Base-by-base conservation (phyloP, 441 rosid species). In the Croton laevigatus region DNA sequence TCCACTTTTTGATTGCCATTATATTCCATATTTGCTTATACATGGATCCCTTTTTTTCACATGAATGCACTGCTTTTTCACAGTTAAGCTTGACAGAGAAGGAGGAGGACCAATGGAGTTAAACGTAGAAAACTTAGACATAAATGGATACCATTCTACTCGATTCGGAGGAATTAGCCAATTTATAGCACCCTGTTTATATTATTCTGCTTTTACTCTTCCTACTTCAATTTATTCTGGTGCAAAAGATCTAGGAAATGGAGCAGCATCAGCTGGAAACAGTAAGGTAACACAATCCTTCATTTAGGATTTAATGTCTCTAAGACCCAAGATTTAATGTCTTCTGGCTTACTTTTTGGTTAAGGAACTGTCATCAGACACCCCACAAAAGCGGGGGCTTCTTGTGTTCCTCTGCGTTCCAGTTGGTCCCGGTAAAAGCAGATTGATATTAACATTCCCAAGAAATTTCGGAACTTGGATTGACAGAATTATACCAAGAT, bases 351-450 rank as follows among this genome's bases (percentile, higher is more conserved):
- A 34, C 45, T 42, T 64, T 27, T 58, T 14, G 11, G 37, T 32
- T 51, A 79, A 81, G 90, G 75, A 73, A 22, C 23, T 80, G 42
- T 52, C 78, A 20, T 49, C 61, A 27, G 13, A 65, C 32, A 38
- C 78, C 14, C 51, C 71, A 52, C 74, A 80, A 46, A 77, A 71
- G 13, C 81, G 73, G 73, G 22, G 74, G 72, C 81, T 85, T 59
- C 76, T 89, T 76, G 76, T 89, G 77, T 94, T 94, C 72, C 67
- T 88, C 38, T 91, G 98, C 71, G 71, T 89, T 72, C 97, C 97
- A 3, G 98, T 94, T 27, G 76, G 93, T 53, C 96, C 97, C 0
- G 93, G 98, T 70, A 79, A 77, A 65, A 94, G 97, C 75, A 89
- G 97, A 81, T 72, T 91, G 70, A 88, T 94, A 77, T 91, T 85